phyloP scores from a whole-genome alignment of 2,329 filamentous ascomycete species.

The Venturia aucupariae region DNA sequence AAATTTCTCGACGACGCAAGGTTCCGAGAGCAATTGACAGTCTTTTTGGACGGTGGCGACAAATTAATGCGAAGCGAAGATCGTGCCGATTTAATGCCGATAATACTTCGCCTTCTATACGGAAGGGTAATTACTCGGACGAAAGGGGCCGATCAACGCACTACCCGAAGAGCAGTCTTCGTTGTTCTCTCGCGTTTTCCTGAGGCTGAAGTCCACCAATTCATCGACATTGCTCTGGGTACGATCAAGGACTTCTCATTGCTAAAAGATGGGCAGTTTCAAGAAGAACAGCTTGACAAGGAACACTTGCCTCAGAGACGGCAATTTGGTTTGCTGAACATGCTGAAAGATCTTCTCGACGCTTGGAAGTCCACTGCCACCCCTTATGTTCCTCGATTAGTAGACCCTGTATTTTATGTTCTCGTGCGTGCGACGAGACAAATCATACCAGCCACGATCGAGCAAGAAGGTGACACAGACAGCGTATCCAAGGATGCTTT shows the following conservation, averaged over 20 bases:
- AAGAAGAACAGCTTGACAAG: constrained; percentile 45
- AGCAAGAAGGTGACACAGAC: constrained; percentile 20
- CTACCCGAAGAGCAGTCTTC: constrained; percentile 63
- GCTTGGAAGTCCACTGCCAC: constrained; percentile 68
- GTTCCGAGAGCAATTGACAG: constrained; percentile 88
- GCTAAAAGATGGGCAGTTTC: constrained; percentile 40
- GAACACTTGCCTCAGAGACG: constrained; percentile 61
- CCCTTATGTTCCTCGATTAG: constrained; percentile 57
- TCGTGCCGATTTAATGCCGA: constrained; percentile 65
- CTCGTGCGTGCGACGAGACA: constrained; percentile 50
- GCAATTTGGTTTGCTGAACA: constrained; percentile 84
- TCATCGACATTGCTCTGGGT: constrained; percentile 74
- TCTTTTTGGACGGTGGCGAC: constrained; percentile 62
- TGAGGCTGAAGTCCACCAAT: constrained; percentile 64
- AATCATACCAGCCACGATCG: background rate
- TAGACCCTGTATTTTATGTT: constrained; percentile 75
- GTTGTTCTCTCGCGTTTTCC: constrained; percentile 71
- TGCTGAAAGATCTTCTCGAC: constrained; percentile 78
- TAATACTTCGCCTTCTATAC: constrained; percentile 80
- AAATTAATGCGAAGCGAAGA: constrained; percentile 66
- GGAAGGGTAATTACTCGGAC: constrained; percentile 80
- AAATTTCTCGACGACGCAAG: constrained; percentile 83
- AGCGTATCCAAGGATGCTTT: constrained; percentile 43
- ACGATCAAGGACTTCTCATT: constrained; percentile 54
- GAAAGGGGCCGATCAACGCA: constrained; percentile 64